phyloP scores from a whole-genome alignment of 2,329 filamentous ascomycete species.

The Colletotrichum scovillei region DNA sequence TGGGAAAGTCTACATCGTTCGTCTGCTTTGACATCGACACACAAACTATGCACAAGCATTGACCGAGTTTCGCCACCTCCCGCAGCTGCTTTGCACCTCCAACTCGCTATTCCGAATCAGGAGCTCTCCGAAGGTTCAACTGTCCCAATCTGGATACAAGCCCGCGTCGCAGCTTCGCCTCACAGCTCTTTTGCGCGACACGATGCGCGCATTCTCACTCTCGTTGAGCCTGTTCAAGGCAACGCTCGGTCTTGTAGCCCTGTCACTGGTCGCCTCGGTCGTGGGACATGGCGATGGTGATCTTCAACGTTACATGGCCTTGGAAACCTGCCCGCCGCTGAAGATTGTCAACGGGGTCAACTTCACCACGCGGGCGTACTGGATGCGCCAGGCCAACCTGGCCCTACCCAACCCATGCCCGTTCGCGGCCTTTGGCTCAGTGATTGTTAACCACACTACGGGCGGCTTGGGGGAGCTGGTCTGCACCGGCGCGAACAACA shows the following conservation, averaged over 20 bases:
- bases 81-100: not conserved
- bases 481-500: slow-evolving; percentile 62
- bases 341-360: slow-evolving; percentile 41
- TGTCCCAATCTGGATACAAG: not conserved
- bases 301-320: not conserved
- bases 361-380: slow-evolving; percentile 54
- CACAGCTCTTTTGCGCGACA: slow-evolving; percentile 5
- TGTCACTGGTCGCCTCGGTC: not conserved
- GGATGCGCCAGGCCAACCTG: slow-evolving; percentile 63
- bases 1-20: not conserved
- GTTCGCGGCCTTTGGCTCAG: slow-evolving; percentile 63
- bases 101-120: not conserved
- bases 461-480: slow-evolving; percentile 55
- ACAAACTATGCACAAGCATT: not conserved
- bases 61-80: slow-evolving; percentile 21
- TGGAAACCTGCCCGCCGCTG: not conserved
- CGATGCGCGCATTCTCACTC: slow-evolving; percentile 14
- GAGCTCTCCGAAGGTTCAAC: slow-evolving; percentile 12
- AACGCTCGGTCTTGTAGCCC: slow-evolving; percentile 17
- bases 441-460: slow-evolving; percentile 66
- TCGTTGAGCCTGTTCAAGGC: not conserved
- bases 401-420: slow-evolving; percentile 62
- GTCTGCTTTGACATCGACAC: slow-evolving; percentile 8
- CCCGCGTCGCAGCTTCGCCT: slow-evolving; percentile 7
- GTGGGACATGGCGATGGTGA: not conserved